Evolutionary conservation across 2,329 filamentous ascomycete species (phyloP).

Genomic region (Orbilia blumenaviensis): DNA sequence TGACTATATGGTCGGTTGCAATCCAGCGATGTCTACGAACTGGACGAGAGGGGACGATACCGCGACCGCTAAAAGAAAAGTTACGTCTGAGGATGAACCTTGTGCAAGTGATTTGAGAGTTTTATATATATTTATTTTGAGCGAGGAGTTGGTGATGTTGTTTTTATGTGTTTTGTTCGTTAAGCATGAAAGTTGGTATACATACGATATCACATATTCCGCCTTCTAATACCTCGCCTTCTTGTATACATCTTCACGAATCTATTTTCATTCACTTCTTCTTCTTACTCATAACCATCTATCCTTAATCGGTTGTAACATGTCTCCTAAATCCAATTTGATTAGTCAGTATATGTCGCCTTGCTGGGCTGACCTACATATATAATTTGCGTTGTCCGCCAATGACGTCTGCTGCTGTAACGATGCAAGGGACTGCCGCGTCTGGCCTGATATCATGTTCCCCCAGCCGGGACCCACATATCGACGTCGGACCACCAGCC

Average conservation of each 20-base stretch:
- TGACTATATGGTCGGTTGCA: conserved; percentile 51
- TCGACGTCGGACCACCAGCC: not conserved
- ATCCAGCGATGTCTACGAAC: conserved; percentile 34
- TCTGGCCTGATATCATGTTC: conserved; percentile 1
- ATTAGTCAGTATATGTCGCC: not conserved
- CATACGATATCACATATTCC: not conserved
- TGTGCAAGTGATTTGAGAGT: not conserved
- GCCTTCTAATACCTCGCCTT: conserved; percentile 27
- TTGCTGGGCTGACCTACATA: too few species aligned
- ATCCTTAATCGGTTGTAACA: not conserved
- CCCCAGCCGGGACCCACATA: not conserved
- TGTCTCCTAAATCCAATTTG: not conserved
- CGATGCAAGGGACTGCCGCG: conserved; percentile 6
- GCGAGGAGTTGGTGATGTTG: conserved; percentile 21
- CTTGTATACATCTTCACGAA: conserved; percentile 31
- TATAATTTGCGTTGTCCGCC: conserved; percentile 8
- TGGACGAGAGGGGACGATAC: conserved; percentile 29
- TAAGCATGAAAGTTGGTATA: conserved; percentile 9
- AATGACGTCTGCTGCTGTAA: conserved; percentile 6
- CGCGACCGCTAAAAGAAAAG: conserved; percentile 9
- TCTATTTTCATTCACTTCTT: not conserved
- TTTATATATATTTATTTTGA: conserved; percentile 4
- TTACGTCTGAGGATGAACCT: not conserved
- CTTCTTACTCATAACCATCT: too few species aligned
- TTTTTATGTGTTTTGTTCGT: conserved; percentile 4